Percentiles rank a stretch among this genome's conserved stretches.
These are phyloP conservation scores for Trametes hirsuta DNA, from an alignment of 1,284 basidiomycete species.

Conservation along the genomic window DNA sequence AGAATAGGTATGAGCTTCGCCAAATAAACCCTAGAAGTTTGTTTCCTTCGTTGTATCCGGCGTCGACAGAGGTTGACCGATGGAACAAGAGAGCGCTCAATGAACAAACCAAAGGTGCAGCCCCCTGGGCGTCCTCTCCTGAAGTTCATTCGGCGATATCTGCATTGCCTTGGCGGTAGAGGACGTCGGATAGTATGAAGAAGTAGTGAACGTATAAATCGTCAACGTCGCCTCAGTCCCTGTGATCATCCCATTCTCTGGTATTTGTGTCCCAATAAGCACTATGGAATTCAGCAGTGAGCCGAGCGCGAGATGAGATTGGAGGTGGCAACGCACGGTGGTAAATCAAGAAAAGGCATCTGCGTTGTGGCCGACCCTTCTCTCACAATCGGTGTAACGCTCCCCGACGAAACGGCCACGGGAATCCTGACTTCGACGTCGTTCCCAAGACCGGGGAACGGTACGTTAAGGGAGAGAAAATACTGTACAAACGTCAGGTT, in stretches of 20 bases:
- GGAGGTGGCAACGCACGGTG: neutral
- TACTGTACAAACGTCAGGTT: neutral
- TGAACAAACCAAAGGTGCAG: too few species aligned
- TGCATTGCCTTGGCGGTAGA: too few species aligned
- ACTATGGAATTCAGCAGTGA: neutral
- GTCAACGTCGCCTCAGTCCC: neutral
- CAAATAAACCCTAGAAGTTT: neutral
- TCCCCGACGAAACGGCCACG: neutral
- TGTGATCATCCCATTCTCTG: neutral
- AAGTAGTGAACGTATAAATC: neutral
- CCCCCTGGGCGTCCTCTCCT: too few species aligned
- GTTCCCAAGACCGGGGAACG: constrained; percentile 10
- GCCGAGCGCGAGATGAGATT: neutral
- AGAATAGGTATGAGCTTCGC: neutral
- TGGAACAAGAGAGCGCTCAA: too few species aligned
- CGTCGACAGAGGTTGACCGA: too few species aligned
- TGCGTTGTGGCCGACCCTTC: neutral
- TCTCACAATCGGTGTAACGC: neutral
- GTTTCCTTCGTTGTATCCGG: too few species aligned
- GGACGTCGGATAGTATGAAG: too few species aligned
- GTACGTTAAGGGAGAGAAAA: neutral
- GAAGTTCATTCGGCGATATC: too few species aligned
- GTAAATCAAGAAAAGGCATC: neutral
- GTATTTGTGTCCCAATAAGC: neutral
- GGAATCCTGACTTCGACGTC: neutral